These are phyloP conservation scores for Lobosporangium transversale DNA, from an alignment of 192 early-diverging fungal genomes.

Conservation along the genomic window DNA sequence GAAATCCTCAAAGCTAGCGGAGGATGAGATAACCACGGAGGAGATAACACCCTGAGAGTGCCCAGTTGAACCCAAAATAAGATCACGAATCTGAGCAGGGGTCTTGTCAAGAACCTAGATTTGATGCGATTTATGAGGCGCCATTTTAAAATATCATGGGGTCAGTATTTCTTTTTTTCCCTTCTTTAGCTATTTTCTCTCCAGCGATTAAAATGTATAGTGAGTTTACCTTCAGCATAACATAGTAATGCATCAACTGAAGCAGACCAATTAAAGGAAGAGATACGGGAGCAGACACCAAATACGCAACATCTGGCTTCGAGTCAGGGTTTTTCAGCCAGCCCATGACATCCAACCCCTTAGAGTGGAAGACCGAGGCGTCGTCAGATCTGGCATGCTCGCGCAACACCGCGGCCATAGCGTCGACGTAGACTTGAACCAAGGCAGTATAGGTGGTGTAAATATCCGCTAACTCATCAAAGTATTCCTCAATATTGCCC, in stretches of 20 bases:
- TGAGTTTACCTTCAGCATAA: slow-evolving; percentile 70
- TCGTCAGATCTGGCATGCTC: slow-evolving; percentile 69
- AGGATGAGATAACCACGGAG: slow-evolving; percentile 83
- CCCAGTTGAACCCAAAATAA: slow-evolving; percentile 81
- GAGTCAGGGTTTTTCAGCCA: slow-evolving; percentile 86
- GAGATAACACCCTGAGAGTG: slow-evolving; percentile 93
- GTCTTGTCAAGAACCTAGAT: slow-evolving; percentile 63
- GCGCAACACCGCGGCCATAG: slow-evolving; percentile 75
- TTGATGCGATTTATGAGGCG: not conserved
- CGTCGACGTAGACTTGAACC: slow-evolving; percentile 78
- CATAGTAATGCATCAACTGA: slow-evolving; percentile 90
- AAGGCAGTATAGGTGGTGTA: slow-evolving; percentile 84
- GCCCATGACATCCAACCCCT: slow-evolving; percentile 84
- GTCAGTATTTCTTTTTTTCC: too few relatives aligned
- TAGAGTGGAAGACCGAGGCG: slow-evolving; percentile 74
- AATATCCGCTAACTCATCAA: slow-evolving; percentile 87
- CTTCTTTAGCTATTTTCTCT: too few relatives aligned
- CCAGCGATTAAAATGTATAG: too few relatives aligned
- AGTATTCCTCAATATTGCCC: slow-evolving; percentile 94
- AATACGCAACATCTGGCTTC: slow-evolving; percentile 80
- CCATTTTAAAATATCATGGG: not conserved
- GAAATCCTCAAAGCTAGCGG: slow-evolving; percentile 84
- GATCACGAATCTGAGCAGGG: slow-evolving; percentile 64
- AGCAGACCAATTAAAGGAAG: slow-evolving; percentile 91
- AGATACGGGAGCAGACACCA: slow-evolving; percentile 82